Evolutionary conservation across 2,329 filamentous ascomycete species (phyloP).

Genomic region (Akanthomyces muscarius): DNA sequence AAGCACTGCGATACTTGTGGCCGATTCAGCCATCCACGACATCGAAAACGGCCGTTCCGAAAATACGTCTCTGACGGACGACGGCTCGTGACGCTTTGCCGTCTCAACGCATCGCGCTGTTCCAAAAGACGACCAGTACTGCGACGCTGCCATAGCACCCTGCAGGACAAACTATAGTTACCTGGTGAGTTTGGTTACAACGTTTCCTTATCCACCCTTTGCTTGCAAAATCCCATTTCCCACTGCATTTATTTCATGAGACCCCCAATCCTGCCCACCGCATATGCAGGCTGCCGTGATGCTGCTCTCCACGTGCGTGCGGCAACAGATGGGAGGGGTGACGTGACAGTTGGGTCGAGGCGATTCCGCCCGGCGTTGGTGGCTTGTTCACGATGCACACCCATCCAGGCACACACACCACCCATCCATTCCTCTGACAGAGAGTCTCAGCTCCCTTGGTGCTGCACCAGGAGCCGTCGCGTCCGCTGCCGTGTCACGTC

Average conservation of each 20-base stretch:
- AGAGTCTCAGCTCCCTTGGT: not conserved
- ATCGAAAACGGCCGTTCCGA: not conserved
- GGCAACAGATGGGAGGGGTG: not conserved
- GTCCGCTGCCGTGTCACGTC: slow-evolving; percentile 6
- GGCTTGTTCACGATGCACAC: slow-evolving; percentile 8
- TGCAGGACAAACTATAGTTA: not conserved
- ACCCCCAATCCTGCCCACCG: not conserved
- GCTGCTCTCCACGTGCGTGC: not conserved
- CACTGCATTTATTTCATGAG: not conserved
- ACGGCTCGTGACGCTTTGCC: not conserved
- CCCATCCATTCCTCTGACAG: not conserved
- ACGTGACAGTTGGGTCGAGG: not conserved
- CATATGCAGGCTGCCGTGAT: not conserved
- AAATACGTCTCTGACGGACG: not conserved
- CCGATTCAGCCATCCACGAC: not conserved
- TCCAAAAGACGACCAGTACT: not conserved
- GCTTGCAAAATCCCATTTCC: not conserved
- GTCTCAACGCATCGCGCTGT: not conserved
- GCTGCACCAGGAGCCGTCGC: too few species aligned
- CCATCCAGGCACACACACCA: not conserved
- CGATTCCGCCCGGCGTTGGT: not conserved
- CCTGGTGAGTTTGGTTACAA: not conserved
- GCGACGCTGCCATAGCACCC: not conserved
- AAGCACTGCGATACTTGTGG: not conserved
- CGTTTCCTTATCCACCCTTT: not conserved